Conservation (phyloP, 306 rosid genomes). For the Acacia crassicarpa region DNA sequence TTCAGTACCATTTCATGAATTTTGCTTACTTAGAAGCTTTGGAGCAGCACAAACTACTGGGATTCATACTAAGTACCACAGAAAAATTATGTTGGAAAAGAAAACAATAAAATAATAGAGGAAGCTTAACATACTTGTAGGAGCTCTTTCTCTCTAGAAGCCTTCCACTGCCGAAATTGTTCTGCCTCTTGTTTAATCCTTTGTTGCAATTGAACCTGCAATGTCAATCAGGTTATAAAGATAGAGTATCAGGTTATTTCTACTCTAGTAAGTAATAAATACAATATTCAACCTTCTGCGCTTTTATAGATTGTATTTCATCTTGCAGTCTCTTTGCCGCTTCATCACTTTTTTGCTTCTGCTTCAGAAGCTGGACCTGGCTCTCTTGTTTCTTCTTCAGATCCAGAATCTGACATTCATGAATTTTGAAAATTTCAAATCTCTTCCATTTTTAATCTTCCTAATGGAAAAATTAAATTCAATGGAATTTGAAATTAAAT, state of each 20-base stretch:
- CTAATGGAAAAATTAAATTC: conserved; percentile 4
- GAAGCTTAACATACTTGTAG: conserved; percentile 71
- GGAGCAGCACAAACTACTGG: background rate
- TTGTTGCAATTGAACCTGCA: conserved; percentile 94
- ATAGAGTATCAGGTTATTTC: conserved; percentile 11
- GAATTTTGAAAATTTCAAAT: conserved; percentile 35
- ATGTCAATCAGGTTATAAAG: conserved; percentile 24
- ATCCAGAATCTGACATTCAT: conserved; percentile 69
- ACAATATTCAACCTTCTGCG: conserved; percentile 78
- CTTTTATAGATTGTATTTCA: conserved; percentile 95
- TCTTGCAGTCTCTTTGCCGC: conserved; percentile 95
- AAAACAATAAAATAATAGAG: background rate
- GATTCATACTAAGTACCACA: background rate
- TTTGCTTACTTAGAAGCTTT: conserved; percentile 17
- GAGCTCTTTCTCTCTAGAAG: conserved; percentile 96
- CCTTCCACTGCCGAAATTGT: conserved; percentile 99
- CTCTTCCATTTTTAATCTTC: background rate
- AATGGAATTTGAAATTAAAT: background rate
- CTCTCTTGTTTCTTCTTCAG: conserved; percentile 98
- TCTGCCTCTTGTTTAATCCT: conserved; percentile 99
- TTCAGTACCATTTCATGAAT: conserved; percentile 6
- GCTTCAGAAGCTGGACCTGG: conserved; percentile 96
- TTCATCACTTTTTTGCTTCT: conserved; percentile 99
- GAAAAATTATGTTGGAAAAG: background rate
- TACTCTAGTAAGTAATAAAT: conserved; percentile 31